Evolutionary conservation across 305 asterid genomes (phyloP), one percentile per base, ranked within the genome.

Genomic region (Andrographis paniculata): DNA sequence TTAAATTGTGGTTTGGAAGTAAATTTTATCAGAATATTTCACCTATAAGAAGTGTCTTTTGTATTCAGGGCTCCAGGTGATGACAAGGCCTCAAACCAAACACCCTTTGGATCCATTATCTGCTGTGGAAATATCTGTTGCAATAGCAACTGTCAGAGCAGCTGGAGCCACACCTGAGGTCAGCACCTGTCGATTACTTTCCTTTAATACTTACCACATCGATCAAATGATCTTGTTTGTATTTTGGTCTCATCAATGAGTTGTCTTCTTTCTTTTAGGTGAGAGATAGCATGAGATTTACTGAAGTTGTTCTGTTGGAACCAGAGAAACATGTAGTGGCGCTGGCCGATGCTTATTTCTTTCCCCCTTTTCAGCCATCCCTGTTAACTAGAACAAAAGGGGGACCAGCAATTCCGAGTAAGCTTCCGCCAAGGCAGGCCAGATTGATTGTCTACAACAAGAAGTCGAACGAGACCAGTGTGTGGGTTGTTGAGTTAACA

Each of bases 121-220:
- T 53, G 76, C 86, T 53, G 61, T 85, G 42, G 95, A 84, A 71
- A 80, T 84, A 60, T 63, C 88, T 43, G 80, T 84, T 55, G 88
- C 88, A 18, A 85, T 84, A 52, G 88, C 73, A 41, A 80, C 88
- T 31, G 95, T 84, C 58, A 78, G 93, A 68, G 92, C 86, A 44
- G 88, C 95, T 47, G 94, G 94, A 55, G 88, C 86, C 42, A 80
- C 94, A 49, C 94, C 94, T 35, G 94, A 80, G 94, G 94, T 84
- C 28, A 20, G 50, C 21, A 46, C 52, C 52, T 17, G 24, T 42
- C 24, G 38, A 6, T 64, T 58, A 41, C 6, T 31, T 52, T 39
- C 17, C 50, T 50, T 22, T 17, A 42, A 42, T 1, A 5, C 3
- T 42, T 42, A 14, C 10, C 3, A 4, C 2, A 3, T 37, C 4